Base-by-base conservation (phyloP, 371 early-diverging fungal genomes). In the Mortierella sp. region DNA sequence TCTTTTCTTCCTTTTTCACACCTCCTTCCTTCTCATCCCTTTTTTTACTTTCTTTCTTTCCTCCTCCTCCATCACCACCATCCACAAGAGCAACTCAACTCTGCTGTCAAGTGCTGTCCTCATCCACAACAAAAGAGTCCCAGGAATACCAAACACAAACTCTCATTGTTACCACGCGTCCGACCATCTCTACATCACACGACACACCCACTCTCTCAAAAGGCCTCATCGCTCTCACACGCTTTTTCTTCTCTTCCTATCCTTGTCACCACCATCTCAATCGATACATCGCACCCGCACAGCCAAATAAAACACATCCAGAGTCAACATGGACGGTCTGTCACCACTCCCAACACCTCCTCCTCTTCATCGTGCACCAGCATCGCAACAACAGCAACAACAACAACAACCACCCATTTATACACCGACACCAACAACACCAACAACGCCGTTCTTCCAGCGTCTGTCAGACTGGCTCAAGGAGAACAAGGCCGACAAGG, bases 401-500 rank as follows among this genome's bases (percentile, higher is more conserved):
- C 72, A 26, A 58, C 74, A 44, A 21, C 58, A 42, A 47, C 44
- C 0, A 21, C n/a, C 75, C 55, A 60, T n/a, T n/a, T n/a, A n/a
- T n/a, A 34, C 42, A 48, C 50, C 24, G 52, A 34, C 55, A 5
- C 2, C 65, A 31, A 54, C 70, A 72, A 19, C 71, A 65, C 26
- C 68, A 55, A 9, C n/a, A 21, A 48, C 28, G n/a, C 58, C 68
- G 50, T 76, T 83, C 73, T 76, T 76, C 26, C 63, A 58, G 24
- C 75, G 57, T 5, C 55, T 84, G 44, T 76, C 77, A 21, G 52
- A 47, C 38, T 84, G 85, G 81, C 79, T 81, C 72, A 73, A 70
- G 55, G 74, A 81, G n/a, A 70, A 74, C 73, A 74, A 44, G 16
- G 79, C 81, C 31, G 38, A 75, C 74, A 73, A 74, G 74, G 57